Conservation (phyloP, 306 rosid genomes). For the Begonia peltatifolia region DNA sequence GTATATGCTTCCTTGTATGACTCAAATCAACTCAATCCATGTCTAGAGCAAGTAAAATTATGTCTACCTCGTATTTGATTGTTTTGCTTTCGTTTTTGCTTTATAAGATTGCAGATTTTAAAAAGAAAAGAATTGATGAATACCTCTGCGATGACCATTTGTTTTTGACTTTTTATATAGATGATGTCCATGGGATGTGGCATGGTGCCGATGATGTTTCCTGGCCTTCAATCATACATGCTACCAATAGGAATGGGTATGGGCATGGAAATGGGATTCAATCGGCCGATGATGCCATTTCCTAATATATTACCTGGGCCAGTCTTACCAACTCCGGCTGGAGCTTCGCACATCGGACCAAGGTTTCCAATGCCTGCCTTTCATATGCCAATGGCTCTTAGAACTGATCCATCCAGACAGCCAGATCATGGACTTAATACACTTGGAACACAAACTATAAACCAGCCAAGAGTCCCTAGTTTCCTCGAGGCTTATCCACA, state of each 20-base stretch:
- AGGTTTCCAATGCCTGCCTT: constrained; percentile 54
- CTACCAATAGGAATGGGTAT: constrained; percentile 28
- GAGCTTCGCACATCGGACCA: constrained; percentile 46
- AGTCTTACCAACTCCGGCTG: constrained; percentile 32
- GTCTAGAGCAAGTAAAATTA: no score
- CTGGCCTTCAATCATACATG: constrained; percentile 64
- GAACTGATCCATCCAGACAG: constrained; percentile 37
- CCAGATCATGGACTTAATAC: constrained; percentile 25
- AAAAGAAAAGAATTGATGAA: no score
- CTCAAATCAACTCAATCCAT: no score
- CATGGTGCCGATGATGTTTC: constrained; percentile 81
- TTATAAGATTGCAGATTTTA: no score
- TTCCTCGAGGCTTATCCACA: constrained; percentile 36
- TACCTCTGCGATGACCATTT: no score
- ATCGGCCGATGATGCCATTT: constrained; percentile 60
- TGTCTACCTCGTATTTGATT: no score
- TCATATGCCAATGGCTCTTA: constrained; percentile 40
- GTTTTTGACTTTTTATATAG: constrained; percentile 25
- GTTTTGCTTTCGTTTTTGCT: no score
- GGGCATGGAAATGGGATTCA: constrained; percentile 77
- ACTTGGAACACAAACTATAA: constrained; percentile 15
- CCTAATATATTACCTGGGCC: constrained; percentile 44
- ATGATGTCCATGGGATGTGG: constrained; percentile 96
- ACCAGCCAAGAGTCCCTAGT: constrained; percentile 34
- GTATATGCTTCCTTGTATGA: no score